These are phyloP conservation scores for Fonsecaea pugnacius DNA, from an alignment of 2,329 filamentous ascomycete species.

Conservation along the genomic window DNA sequence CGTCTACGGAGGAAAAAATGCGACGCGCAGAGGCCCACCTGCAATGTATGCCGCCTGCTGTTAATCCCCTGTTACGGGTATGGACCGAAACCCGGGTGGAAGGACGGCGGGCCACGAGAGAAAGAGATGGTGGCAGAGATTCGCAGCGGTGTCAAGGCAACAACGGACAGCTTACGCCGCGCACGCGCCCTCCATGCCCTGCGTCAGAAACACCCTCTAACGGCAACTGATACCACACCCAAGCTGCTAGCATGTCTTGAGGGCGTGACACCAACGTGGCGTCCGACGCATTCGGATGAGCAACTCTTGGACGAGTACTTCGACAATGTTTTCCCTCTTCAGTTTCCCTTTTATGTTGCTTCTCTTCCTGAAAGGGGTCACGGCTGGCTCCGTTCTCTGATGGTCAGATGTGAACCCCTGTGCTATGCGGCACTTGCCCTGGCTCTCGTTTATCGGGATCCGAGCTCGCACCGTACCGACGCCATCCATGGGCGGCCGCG, in stretches of 20 bases:
- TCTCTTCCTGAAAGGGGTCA: slow-evolving; percentile 2
- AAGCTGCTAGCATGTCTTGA: not conserved
- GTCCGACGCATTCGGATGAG: slow-evolving; percentile 3
- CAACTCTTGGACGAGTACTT: slow-evolving; percentile 2
- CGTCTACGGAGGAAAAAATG: slow-evolving; percentile 2
- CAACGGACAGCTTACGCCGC: slow-evolving; percentile 2
- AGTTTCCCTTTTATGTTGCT: slow-evolving; percentile 6
- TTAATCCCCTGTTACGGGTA: slow-evolving; percentile 5
- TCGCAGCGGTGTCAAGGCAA: slow-evolving; percentile 12
- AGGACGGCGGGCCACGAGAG: slow-evolving; percentile 9
- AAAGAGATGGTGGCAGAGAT: slow-evolving; percentile 15
- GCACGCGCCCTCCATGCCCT: not conserved
- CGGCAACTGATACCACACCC: not conserved
- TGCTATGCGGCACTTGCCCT: slow-evolving; percentile 7
- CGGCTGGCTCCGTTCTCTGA: slow-evolving; percentile 6
- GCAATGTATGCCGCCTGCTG: slow-evolving; percentile 2
- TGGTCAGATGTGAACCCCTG: not conserved
- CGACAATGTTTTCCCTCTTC: not conserved
- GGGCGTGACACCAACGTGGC: not conserved
- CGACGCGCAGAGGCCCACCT: not conserved
- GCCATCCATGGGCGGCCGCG: not conserved
- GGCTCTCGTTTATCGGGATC: slow-evolving; percentile 1
- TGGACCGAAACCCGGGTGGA: slow-evolving; percentile 6
- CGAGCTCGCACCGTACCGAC: not conserved
- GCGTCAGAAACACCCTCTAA: not conserved